Evolutionary conservation across 306 rosid genomes (phyloP).

Genomic region (Heteromeles arbutifolia): DNA sequence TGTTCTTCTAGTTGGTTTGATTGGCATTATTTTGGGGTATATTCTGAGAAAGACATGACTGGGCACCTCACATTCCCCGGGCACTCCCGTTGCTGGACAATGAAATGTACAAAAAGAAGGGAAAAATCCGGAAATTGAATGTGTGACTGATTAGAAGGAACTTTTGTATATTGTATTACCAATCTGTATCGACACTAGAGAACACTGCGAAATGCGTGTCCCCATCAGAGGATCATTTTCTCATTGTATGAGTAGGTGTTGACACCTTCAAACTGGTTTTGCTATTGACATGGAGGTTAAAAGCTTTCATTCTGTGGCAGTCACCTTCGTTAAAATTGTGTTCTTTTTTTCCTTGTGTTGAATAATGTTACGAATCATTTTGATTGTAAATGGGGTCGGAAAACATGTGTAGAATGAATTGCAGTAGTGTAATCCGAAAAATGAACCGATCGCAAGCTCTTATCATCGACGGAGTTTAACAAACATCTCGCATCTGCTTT

Average conservation of each 20-base stretch:
- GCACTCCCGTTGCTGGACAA: not conserved
- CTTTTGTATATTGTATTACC: slow-evolving; percentile 29
- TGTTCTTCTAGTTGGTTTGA: slow-evolving; percentile 49
- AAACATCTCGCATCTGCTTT: not conserved
- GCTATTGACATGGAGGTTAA: not conserved
- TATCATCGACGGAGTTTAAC: too few relatives aligned
- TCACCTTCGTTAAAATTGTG: not conserved
- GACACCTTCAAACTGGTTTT: slow-evolving; percentile 11
- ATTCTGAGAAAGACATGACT: slow-evolving; percentile 67
- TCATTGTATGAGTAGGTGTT: slow-evolving; percentile 24
- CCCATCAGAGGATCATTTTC: slow-evolving; percentile 14
- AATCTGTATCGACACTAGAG: slow-evolving; percentile 23
- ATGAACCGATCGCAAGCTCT: too few relatives aligned
- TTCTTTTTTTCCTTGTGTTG: not conserved
- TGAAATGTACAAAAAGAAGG: slow-evolving; percentile 34
- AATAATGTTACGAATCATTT: not conserved
- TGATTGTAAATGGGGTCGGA: too few relatives aligned
- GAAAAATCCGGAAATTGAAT: not conserved
- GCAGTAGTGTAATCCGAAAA: too few relatives aligned
- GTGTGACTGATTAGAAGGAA: slow-evolving; percentile 28
- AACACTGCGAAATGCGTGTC: slow-evolving; percentile 29
- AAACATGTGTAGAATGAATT: too few relatives aligned
- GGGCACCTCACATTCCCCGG: not conserved
- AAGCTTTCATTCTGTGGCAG: not conserved
- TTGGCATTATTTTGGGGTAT: slow-evolving; percentile 77